Base-by-base conservation (phyloP, 1,284 basidiomycete species). In the Leucoagaricus sp. region DNA sequence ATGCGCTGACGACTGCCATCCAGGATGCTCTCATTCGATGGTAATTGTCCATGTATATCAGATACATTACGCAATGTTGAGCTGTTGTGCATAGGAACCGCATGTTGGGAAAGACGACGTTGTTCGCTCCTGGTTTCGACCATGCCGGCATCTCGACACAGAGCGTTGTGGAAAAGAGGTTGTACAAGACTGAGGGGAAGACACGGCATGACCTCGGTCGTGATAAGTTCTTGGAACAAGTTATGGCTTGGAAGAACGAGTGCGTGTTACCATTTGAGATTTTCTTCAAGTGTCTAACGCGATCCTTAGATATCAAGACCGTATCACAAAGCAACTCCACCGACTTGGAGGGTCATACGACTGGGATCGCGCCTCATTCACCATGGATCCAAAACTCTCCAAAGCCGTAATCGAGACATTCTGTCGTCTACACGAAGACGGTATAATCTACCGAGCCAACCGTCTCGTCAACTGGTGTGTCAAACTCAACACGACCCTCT, bases 391-490 rank as follows among this genome's bases (percentile, higher is more conserved):
- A 88, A 77, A 77, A 56, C 81, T 93, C 23, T 93, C 89, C 51
- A 90, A 86, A 74, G 95, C 96, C 38, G 97, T 99, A 45, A 80
- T 87, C 36, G 96, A 99, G 72, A 93, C 86, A 9, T 99, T 99
- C 75, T 96, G 94, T 72, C 82, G 83, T 41, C 75, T 99, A 41
- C 90, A 96, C 68, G 96, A 99, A 69, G 93, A 96, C 52, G 96
- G 96, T 6, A 85, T 95, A 65, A 75, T 99, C 58, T 99, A 99
- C 75, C 91, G 97, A 38, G 96, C 95, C 17, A 99, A 98, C 72
- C 87, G 96, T 34, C 85, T 99, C 50, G 96, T 99, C 63, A 98
- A 99, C 72, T 99, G 97, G 96, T 99, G 96, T 80, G 92, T 95
- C 58, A 85, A 87, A 69, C 77, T 99, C 61, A 98, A 98, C 73